These are phyloP conservation scores for Polytrichum formosum DNA, from an alignment of 225 moss, liverwort and hornwort species.

Conservation along the genomic window DNA sequence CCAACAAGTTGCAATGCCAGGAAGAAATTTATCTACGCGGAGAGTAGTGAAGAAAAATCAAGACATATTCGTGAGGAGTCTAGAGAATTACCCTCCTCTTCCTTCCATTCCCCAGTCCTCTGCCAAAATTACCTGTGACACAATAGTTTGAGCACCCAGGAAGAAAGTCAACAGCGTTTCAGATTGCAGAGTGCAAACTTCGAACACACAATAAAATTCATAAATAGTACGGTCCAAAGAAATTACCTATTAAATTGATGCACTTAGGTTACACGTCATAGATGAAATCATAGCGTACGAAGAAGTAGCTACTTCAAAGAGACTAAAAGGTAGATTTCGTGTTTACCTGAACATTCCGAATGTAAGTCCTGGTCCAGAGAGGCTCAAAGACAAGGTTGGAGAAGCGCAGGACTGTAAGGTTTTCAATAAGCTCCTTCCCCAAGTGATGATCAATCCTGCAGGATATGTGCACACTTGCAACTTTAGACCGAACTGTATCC, in stretches of 20 bases:
- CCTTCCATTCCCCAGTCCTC: constrained; percentile 66
- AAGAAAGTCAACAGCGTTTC: too few relatives aligned
- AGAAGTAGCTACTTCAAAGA: too few relatives aligned
- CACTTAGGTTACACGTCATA: too few relatives aligned
- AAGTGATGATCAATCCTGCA: constrained; percentile 87
- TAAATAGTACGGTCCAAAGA: too few relatives aligned
- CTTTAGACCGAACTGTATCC: too few relatives aligned
- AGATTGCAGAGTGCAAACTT: too few relatives aligned
- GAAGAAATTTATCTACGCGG: too few relatives aligned
- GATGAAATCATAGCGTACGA: too few relatives aligned
- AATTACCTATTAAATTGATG: too few relatives aligned
- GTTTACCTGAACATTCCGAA: constrained; percentile 85
- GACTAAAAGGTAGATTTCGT: not conserved
- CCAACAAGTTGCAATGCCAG: too few relatives aligned
- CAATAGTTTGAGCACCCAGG: not conserved
- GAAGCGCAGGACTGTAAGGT: constrained; percentile 87
- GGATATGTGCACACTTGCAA: not conserved
- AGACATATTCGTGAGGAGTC: not conserved
- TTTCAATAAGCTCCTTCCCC: constrained; percentile 93
- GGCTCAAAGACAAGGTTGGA: constrained; percentile 95
- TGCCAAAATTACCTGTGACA: constrained; percentile 44
- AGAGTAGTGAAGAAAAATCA: not conserved
- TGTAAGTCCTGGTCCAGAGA: constrained; percentile 83
- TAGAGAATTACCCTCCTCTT: constrained; percentile 43
- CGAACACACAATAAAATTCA: too few relatives aligned